phyloP scores from a whole-genome alignment of 495 filamentous ascomycete genomes.

The Achaetomiella virescens region DNA sequence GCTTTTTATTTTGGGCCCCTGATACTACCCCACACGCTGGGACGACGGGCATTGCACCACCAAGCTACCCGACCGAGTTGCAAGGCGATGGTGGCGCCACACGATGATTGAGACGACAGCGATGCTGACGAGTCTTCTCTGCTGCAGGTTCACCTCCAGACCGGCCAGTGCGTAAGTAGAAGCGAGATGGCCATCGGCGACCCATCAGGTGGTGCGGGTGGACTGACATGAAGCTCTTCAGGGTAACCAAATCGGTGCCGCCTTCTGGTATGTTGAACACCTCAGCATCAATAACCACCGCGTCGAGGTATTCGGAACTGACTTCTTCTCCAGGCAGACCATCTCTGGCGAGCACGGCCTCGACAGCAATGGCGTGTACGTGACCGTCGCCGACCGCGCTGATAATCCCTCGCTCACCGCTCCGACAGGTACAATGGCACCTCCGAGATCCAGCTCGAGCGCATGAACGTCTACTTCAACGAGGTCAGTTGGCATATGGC shows the following conservation, averaged over 20 bases:
- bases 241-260: slow-evolving; percentile 99
- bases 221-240: slow-evolving; percentile 36
- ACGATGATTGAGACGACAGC: slow-evolving; percentile 3
- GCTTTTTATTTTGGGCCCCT: slow-evolving; percentile 22
- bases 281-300: not conserved
- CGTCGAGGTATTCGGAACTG: slow-evolving; percentile 6
- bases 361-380: slow-evolving; percentile 75
- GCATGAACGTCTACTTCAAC: slow-evolving; percentile 99
- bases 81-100: slow-evolving; percentile 14
- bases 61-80: slow-evolving; percentile 4
- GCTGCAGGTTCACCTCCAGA: slow-evolving; percentile 93
- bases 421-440: slow-evolving; percentile 85
- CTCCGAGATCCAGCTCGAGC: slow-evolving; percentile 98
- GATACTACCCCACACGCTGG: slow-evolving; percentile 33
- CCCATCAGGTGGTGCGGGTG: slow-evolving; percentile 6
- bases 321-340: slow-evolving; percentile 51
- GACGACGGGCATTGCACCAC: not conserved
- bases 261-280: slow-evolving; percentile 67
- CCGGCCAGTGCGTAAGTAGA: slow-evolving; percentile 93
- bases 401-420: slow-evolving; percentile 24
- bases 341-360: slow-evolving; percentile 99
- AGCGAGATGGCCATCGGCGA: slow-evolving; percentile 19
- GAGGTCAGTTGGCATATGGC: slow-evolving; percentile 56
- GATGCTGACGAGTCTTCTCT: slow-evolving; percentile 32
- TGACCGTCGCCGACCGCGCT: slow-evolving; percentile 12